These are phyloP conservation scores for Penicillium chermesinum DNA, from an alignment of 495 filamentous ascomycete genomes.

Conservation along the genomic window DNA sequence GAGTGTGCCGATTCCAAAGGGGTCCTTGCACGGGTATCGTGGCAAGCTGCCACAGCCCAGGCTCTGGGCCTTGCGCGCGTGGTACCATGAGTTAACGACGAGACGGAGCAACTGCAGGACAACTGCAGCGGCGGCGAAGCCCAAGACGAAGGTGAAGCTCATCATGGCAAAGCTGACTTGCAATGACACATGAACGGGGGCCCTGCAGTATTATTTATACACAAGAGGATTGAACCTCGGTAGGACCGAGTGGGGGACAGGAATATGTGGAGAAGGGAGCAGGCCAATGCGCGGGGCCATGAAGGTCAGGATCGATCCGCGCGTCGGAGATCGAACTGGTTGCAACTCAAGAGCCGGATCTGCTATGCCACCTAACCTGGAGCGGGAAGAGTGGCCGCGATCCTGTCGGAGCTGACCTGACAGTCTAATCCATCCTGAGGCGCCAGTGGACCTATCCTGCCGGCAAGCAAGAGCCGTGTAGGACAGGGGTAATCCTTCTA, in stretches of 20 bases:
- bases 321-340: slow-evolving; percentile 13
- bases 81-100: slow-evolving; percentile 21
- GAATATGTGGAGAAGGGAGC: slow-evolving; percentile 4
- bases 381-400: neutral
- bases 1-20: slow-evolving; percentile 26
- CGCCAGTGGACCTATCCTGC: too few relatives aligned
- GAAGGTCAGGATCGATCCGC: slow-evolving; percentile 13
- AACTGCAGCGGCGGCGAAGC: slow-evolving; percentile 24
- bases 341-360: slow-evolving; percentile 7
- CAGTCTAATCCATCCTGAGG: neutral
- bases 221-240: slow-evolving; percentile 4
- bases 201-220: neutral
- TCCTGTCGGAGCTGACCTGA: neutral
- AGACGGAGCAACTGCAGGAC: slow-evolving; percentile 23
- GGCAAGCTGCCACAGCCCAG: slow-evolving; percentile 28
- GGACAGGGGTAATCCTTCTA: neutral
- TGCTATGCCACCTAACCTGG: neutral
- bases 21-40: slow-evolving; percentile 27
- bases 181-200: neutral
- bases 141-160: slow-evolving; percentile 17
- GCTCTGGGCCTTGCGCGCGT: slow-evolving; percentile 24
- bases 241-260: slow-evolving; percentile 1
- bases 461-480: too few relatives aligned
- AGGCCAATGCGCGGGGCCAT: slow-evolving; percentile 10
- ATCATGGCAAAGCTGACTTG: slow-evolving; percentile 5